Evolutionary conservation across 2,329 filamentous ascomycete genomes (phyloP), one percentile per base, ranked within the genome.

Genomic region (Nannizzia gypsea): DNA sequence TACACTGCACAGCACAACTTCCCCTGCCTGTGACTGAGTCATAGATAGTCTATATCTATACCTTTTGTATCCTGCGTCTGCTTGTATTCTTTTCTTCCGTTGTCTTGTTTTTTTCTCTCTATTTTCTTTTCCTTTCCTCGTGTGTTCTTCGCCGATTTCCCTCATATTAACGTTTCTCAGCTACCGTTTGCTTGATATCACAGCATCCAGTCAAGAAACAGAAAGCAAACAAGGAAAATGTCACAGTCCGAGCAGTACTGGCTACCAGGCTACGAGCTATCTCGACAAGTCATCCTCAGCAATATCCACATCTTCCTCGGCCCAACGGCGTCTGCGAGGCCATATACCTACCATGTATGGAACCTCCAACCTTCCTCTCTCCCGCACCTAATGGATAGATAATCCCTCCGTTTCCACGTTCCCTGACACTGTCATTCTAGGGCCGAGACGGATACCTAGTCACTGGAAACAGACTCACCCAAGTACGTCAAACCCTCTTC

Each of bases 361-460:
- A 28, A 46, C 22, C n/a, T 52, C 22, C n/a, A 26, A 13, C 48
- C 22, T 17, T n/a, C 22, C 24, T 40, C 46, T 13, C 26, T 42
- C 52, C 42, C n/a, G n/a, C n/a, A n/a, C n/a, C 42, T 40, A 22
- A 26, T 13, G 31, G 31, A 36, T 36, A 13, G 1, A 36, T 36
- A 13, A 20, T 15, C n/a, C n/a, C 15, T 42, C n/a, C 38, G 48
- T 20, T 56, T 22, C 38, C 31, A 56, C 50, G 11, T 36, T 46
- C 44, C 54, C 44, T 42, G 42, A 42, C 34, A 55, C 38, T 38
- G 6, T 50, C n/a, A n/a, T 38, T 50, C 59, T 66, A 78, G 75
- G 76, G 75, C 50, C 74, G 77, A 61, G 77, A 79, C 67, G 77
- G 77, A 40, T 79, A 78, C 64, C 69, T 79, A 34, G 75, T 79